Evolutionary conservation across 1,284 basidiomycete species (phyloP).

Genomic region (Malassezia furfur): DNA sequence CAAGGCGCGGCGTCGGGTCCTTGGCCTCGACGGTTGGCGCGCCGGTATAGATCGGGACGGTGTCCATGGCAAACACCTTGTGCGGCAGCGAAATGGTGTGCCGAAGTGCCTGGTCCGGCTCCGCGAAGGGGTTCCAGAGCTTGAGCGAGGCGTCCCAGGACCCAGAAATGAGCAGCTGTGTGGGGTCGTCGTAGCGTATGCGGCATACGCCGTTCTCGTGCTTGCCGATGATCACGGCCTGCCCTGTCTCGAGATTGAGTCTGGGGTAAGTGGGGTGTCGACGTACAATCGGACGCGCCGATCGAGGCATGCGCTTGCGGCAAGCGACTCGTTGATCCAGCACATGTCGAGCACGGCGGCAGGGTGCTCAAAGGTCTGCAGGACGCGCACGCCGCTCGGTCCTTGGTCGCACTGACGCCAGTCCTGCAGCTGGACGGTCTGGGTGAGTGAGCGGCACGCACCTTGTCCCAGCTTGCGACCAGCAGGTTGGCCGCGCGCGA

Average conservation of each 20-base stretch:
- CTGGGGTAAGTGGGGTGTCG: not conserved
- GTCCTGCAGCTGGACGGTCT: conserved; percentile 31
- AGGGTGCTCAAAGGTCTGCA: conserved; percentile 35
- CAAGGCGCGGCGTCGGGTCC: conserved; percentile 26
- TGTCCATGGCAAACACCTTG: conserved; percentile 42
- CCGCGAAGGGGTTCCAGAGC: conserved; percentile 26
- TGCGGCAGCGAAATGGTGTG: conserved; percentile 28
- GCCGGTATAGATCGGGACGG: conserved; percentile 20
- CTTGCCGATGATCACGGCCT: conserved; percentile 35
- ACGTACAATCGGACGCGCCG: conserved; percentile 32
- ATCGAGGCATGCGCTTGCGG: conserved; percentile 36
- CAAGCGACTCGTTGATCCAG: conserved; percentile 28
- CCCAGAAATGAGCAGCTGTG: conserved; percentile 24
- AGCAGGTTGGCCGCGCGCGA: conserved; percentile 21
- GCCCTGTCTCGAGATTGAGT: conserved; percentile 29
- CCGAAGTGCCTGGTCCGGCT: conserved; percentile 6
- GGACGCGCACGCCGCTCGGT: conserved; percentile 4
- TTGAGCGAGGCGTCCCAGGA: conserved; percentile 29
- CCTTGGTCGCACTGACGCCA: conserved; percentile 9
- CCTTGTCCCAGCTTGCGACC: conserved; percentile 37
- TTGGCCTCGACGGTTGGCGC: not conserved
- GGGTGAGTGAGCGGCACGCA: not conserved
- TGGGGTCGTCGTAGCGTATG: conserved; percentile 26
- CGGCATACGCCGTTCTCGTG: conserved; percentile 31
- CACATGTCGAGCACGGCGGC: conserved; percentile 43